phyloP scores from a whole-genome alignment of 2,329 filamentous ascomycete genomes.

The Penicillium sp. region DNA sequence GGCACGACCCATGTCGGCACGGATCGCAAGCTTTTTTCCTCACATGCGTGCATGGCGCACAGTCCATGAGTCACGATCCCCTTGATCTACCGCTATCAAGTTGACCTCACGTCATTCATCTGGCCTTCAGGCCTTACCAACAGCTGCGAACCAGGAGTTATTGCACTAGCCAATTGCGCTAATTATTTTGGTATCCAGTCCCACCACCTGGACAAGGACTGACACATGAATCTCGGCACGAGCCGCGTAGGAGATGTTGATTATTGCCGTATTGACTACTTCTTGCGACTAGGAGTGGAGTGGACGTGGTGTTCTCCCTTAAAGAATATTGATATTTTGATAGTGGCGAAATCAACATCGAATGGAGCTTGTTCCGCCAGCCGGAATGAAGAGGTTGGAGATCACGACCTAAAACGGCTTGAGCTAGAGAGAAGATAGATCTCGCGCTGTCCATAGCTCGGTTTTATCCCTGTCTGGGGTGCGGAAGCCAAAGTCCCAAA shows the following conservation, averaged over 20 bases:
- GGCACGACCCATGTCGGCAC: background rate
- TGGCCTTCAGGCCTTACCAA: background rate
- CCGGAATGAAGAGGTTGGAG: background rate
- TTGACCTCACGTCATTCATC: background rate
- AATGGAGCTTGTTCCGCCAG: background rate
- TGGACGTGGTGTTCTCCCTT: background rate
- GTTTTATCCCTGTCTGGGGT: background rate
- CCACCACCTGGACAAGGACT: background rate
- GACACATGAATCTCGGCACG: background rate
- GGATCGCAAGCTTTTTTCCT: background rate
- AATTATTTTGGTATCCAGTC: background rate
- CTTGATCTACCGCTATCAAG: background rate
- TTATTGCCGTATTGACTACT: background rate
- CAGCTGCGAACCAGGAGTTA: background rate
- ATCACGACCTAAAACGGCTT: background rate
- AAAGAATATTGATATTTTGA: background rate
- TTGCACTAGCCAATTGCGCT: background rate
- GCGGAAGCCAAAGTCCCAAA: background rate
- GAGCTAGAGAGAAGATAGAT: background rate
- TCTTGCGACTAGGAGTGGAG: background rate
- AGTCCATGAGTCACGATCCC: background rate
- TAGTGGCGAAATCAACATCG: background rate
- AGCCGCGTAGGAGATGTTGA: background rate
- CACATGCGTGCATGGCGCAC: background rate
- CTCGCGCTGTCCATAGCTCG: background rate